Conservation (phyloP, 805 yeast genomes). For the Tetrapisispora namnaoensis region DNA sequence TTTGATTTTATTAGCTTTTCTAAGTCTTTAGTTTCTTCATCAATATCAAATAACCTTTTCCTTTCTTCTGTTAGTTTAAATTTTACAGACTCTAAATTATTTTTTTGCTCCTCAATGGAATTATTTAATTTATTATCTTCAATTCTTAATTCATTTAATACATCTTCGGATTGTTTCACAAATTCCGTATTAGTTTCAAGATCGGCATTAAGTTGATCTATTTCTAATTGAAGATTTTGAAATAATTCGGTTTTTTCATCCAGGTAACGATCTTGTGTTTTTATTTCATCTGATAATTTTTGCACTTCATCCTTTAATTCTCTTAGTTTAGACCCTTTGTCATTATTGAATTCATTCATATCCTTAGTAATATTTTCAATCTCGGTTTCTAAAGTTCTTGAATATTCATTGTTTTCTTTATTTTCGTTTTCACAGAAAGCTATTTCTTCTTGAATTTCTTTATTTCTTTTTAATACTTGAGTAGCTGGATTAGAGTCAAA, state of each 20-base stretch:
- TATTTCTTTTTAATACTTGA: conserved; percentile 42
- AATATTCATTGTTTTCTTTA: conserved; percentile 26
- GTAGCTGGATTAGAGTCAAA: conserved; percentile 48
- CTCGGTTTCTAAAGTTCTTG: conserved; percentile 32
- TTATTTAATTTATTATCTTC: conserved; percentile 22
- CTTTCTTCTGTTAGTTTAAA: conserved; percentile 33
- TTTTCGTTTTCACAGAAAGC: conserved; percentile 33
- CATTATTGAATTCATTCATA: conserved; percentile 66
- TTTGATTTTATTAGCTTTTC: conserved; percentile 37
- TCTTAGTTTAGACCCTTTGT: conserved; percentile 72
- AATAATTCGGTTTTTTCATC: conserved; percentile 41
- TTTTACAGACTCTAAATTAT: conserved; percentile 22
- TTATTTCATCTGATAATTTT: conserved; percentile 31
- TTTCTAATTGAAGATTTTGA: conserved; percentile 58
- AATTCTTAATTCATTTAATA: conserved; percentile 31
- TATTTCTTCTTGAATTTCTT: conserved; percentile 39
- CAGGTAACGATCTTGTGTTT: conserved; percentile 31
- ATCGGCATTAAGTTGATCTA: conserved; percentile 59
- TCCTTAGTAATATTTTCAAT: conserved; percentile 56
- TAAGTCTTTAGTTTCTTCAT: conserved; percentile 66
- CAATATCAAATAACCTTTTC: conserved; percentile 52
- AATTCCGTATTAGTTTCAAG: conserved; percentile 36
- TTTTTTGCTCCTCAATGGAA: conserved; percentile 17
- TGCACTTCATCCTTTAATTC: conserved; percentile 48
- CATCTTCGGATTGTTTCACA: conserved; percentile 28